These are phyloP conservation scores for Musa acuminata DNA, from an alignment of 176 grass and related monocot species.

Conservation along the genomic window DNA sequence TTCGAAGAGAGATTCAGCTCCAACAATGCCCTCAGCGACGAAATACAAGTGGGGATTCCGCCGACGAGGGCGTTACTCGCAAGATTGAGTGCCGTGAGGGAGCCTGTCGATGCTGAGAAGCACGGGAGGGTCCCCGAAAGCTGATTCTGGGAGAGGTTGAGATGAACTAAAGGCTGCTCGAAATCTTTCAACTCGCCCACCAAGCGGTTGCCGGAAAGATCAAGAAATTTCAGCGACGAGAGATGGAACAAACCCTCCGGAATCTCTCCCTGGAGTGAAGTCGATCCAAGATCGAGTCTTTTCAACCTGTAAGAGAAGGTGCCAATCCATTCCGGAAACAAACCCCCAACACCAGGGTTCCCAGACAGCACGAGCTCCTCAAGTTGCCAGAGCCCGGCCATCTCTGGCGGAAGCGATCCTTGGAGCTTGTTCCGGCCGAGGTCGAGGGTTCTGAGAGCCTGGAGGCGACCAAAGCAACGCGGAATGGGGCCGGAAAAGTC, in stretches of 20 bases:
- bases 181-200: constrained; percentile 11
- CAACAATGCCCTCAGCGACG: constrained; percentile 26
- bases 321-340: constrained; percentile 1
- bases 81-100: constrained; percentile 44
- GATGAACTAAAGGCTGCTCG: constrained; percentile 1
- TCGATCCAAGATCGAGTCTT: constrained; percentile 16
- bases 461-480: constrained; percentile 9
- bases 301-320: constrained; percentile 6
- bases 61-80: constrained; percentile 42
- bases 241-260: constrained; percentile 17
- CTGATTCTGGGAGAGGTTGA: constrained; percentile 17
- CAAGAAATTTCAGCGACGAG: constrained; percentile 1
- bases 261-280: constrained; percentile 17
- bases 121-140: constrained; percentile 21
- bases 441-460: constrained; percentile 11
- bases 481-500: constrained; percentile 3
- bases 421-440: constrained; percentile 18
- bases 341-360: constrained; percentile 7
- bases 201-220: constrained; percentile 19
- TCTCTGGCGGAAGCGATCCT: constrained; percentile 6
- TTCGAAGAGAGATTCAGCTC: constrained; percentile 48
- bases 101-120: constrained; percentile 8
- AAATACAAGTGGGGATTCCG: constrained; percentile 25
- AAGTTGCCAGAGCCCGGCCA: constrained; percentile 10
- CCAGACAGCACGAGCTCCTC: constrained; percentile 9